Percentiles rank a stretch among this genome's conserved stretches.
phyloP scores from a whole-genome alignment of 352 stramenopile genomes.

The Hyaloperonospora brassicae region DNA sequence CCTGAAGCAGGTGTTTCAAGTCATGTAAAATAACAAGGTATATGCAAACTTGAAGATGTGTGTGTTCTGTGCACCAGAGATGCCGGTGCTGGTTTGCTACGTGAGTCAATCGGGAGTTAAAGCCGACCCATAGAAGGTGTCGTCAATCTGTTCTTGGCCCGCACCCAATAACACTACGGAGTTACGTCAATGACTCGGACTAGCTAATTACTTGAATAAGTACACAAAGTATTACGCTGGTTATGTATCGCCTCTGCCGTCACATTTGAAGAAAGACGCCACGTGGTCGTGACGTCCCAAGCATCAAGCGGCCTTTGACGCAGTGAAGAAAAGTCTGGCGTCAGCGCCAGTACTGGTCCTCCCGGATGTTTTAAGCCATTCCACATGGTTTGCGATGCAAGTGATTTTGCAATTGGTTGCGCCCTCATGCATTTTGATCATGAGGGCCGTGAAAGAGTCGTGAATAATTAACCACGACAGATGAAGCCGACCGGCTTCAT shows the following conservation, averaged over 20 bases:
- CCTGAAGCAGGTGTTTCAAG: constrained; percentile 10
- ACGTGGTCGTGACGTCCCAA: neutral
- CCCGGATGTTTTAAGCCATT: neutral
- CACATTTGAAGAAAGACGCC: neutral
- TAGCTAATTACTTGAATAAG: constrained; percentile 22
- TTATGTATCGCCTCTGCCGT: constrained; percentile 1
- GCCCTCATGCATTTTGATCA: neutral
- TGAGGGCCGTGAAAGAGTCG: neutral
- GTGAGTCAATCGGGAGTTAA: constrained; percentile 6
- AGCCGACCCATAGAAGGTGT: constrained; percentile 15
- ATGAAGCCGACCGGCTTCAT: too few species aligned
- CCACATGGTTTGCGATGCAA: too few species aligned
- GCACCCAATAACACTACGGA: neutral
- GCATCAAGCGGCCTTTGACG: neutral
- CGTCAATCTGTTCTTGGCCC: constrained; percentile 6
- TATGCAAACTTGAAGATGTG: constrained; percentile 23
- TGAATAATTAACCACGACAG: neutral
- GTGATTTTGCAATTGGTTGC: neutral
- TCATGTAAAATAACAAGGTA: constrained; percentile 19
- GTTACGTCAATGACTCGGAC: constrained; percentile 10
- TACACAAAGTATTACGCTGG: constrained; percentile 11
- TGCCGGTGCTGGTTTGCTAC: constrained; percentile 20
- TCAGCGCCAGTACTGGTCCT: neutral
- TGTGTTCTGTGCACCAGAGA: constrained; percentile 18
- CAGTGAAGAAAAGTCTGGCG: neutral